phyloP scores from a whole-genome alignment of 192 early-diverging fungal genomes.

The Jimgerdemannia flammicorona region DNA sequence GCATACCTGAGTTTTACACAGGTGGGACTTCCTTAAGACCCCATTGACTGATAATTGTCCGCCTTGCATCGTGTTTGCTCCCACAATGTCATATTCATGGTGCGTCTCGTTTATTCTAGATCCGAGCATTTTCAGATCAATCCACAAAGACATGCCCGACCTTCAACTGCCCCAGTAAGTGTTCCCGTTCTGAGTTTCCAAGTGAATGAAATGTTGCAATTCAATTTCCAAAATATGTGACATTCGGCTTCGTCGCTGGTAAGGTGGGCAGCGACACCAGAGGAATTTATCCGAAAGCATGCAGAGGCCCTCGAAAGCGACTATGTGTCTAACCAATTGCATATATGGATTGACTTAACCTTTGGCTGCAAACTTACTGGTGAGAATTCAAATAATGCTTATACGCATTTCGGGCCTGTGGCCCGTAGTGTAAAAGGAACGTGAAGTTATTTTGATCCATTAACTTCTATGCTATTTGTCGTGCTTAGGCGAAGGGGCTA shows the following conservation, averaged over 20 bases:
- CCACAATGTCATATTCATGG: no score
- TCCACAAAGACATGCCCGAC: slow-evolving; percentile 61
- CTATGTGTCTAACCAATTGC: slow-evolving; percentile 70
- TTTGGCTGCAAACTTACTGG: slow-evolving; percentile 83
- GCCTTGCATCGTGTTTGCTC: not conserved
- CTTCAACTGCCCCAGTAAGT: slow-evolving; percentile 38
- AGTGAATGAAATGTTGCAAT: not conserved
- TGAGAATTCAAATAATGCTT: slow-evolving; percentile 1
- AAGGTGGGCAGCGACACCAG: slow-evolving; percentile 69
- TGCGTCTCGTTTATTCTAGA: slow-evolving; percentile 24
- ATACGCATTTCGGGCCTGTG: not conserved
- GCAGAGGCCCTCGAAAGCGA: slow-evolving; percentile 71
- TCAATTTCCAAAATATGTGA: not conserved
- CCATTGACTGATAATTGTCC: slow-evolving; percentile 4
- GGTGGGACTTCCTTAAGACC: slow-evolving; percentile 9
- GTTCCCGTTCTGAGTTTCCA: not conserved
- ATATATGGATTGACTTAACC: slow-evolving; percentile 87
- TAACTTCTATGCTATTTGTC: not conserved
- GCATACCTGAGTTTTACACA: slow-evolving; percentile 71
- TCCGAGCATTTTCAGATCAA: slow-evolving; percentile 57
- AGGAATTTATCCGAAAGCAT: slow-evolving; percentile 83
- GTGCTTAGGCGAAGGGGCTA: slow-evolving; percentile 53
- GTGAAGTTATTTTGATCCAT: no score
- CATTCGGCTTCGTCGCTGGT: not conserved
- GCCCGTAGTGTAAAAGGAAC: no score